These are phyloP conservation scores for Myochromella boudieri DNA, from an alignment of 768 basidiomycete genomes.

Conservation along the genomic window DNA sequence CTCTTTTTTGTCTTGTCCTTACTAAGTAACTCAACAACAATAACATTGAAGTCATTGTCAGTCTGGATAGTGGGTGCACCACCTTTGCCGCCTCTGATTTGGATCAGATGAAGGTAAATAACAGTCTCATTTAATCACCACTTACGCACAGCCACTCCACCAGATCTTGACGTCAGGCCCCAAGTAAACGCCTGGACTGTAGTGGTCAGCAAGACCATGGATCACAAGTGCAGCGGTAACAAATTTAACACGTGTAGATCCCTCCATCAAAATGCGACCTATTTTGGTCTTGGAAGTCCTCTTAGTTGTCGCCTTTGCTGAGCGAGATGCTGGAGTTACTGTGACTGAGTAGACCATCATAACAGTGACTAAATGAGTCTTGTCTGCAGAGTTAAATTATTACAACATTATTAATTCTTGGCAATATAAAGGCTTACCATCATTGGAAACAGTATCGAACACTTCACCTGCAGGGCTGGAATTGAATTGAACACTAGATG, in stretches of 20 bases:
- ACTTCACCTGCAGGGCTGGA: too few species aligned
- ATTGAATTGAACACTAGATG: too few species aligned
- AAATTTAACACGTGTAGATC: conserved; percentile 7
- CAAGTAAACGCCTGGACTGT: conserved; percentile 14
- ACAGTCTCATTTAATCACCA: neutral
- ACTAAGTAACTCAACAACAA: conserved; percentile 6
- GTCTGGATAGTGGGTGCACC: conserved; percentile 9
- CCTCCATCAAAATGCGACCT: conserved; percentile 5
- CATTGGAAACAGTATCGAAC: too few species aligned
- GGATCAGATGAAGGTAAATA: neutral
- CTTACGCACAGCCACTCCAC: conserved; percentile 9
- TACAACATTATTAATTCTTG: neutral
- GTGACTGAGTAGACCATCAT: neutral
- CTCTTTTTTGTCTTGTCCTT: conserved; percentile 12
- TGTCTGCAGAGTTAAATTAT: neutral
- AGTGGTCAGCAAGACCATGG: conserved; percentile 16
- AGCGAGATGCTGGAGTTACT: neutral
- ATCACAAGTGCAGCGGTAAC: conserved; percentile 13
- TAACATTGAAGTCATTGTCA: conserved; percentile 13
- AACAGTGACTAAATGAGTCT: conserved; percentile 6
- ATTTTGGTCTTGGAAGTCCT: conserved; percentile 8
- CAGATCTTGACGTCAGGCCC: conserved; percentile 23
- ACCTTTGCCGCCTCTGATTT: conserved; percentile 9
- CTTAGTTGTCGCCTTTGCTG: conserved; percentile 6
- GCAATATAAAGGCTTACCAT: neutral